phyloP scores from a whole-genome alignment of 306 rosid species.

The Benincasa hispida region DNA sequence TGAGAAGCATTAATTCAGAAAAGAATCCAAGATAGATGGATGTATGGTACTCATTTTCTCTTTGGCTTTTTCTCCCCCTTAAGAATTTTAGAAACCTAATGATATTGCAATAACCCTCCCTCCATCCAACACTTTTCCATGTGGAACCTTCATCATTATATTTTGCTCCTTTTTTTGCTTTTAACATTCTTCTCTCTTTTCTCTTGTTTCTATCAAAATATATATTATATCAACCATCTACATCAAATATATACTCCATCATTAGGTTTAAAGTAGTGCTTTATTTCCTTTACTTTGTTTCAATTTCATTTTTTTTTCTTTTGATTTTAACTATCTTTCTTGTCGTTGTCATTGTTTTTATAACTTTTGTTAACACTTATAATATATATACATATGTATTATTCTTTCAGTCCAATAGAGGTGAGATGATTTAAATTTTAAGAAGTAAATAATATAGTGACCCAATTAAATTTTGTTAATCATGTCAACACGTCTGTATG shows the following conservation, averaged over 20 bases:
- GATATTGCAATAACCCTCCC: background rate
- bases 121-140: constrained; percentile 22
- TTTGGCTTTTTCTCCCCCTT: background rate
- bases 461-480: no score
- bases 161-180: constrained; percentile 5
- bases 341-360: no score
- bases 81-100: constrained; percentile 3
- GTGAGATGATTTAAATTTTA: no score
- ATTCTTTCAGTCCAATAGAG: no score
- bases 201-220: background rate
- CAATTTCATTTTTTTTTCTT: no score
- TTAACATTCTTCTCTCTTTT: background rate
- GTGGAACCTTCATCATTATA: constrained; percentile 51
- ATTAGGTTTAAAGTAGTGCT: background rate
- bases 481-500: no score
- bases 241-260: background rate
- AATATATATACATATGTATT: no score
- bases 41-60: constrained; percentile 11
- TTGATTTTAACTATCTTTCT: no score
- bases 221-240: background rate
- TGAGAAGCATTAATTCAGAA: constrained; percentile 39
- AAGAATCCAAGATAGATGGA: constrained; percentile 21
- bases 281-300: background rate
- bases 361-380: no score
- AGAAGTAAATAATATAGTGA: no score